Conservation (phyloP, 148 eudicot species). For the Persicaria tinctoria region DNA sequence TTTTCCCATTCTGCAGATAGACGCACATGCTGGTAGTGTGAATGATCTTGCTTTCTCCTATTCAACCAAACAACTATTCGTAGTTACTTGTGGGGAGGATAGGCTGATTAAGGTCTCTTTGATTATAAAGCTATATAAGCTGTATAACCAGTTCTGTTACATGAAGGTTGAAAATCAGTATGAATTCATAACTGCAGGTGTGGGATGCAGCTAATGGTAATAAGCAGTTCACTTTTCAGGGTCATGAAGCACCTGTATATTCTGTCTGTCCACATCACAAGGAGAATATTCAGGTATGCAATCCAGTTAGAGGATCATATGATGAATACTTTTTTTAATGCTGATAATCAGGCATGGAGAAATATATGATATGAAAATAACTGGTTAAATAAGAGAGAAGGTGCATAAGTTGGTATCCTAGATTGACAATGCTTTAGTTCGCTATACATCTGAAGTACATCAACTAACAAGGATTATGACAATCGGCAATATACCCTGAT, state of each 20-base stretch:
- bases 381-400: too few relatives aligned
- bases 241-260: constrained; percentile 46
- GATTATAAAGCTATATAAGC: neutral
- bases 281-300: constrained; percentile 32
- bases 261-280: constrained; percentile 38
- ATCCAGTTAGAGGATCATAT: neutral
- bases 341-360: neutral
- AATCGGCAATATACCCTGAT: too few relatives aligned
- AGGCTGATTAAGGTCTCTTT: constrained; percentile 37
- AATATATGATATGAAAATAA: too few relatives aligned
- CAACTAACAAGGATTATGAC: neutral
- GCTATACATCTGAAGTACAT: neutral
- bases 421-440: too few relatives aligned
- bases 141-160: too few relatives aligned
- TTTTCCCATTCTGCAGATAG: constrained; percentile 25
- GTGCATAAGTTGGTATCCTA: too few relatives aligned
- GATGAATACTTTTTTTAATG: neutral
- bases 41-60: constrained; percentile 47
- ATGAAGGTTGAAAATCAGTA: neutral
- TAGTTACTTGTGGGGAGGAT: constrained; percentile 49
- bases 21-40: constrained; percentile 48
- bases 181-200: constrained; percentile 22
- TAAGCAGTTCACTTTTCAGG: constrained; percentile 33
- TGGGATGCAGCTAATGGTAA: constrained; percentile 43
- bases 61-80: constrained; percentile 36